Conservation (phyloP, 331 rosid genomes). For the Malus hybrid region DNA sequence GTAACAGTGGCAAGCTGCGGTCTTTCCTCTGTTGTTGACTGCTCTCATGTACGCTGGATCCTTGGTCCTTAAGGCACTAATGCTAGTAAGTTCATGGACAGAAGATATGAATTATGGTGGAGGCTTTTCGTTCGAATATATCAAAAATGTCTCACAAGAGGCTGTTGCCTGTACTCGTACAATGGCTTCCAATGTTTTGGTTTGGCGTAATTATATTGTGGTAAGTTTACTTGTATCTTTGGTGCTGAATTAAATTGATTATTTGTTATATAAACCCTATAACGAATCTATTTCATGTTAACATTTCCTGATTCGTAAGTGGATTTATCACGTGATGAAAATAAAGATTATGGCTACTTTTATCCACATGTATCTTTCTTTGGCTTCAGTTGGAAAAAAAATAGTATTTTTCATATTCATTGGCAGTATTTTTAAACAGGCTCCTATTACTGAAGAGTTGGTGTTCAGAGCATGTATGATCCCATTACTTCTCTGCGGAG, state of each 20-base stretch:
- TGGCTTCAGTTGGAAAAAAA: neutral
- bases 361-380: neutral
- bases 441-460: constrained; percentile 92
- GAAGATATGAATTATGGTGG: constrained; percentile 25
- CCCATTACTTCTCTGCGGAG: constrained; percentile 91
- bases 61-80: constrained; percentile 46
- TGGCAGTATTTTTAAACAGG: constrained; percentile 44
- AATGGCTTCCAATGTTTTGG: constrained; percentile 42
- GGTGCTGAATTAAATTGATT: neutral
- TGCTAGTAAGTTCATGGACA: constrained; percentile 46
- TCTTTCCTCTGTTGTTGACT: constrained; percentile 75
- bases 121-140: constrained; percentile 31
- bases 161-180: constrained; percentile 26
- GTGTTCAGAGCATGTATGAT: constrained; percentile 96
- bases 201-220: constrained; percentile 83
- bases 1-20: constrained; percentile 94
- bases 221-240: constrained; percentile 42
- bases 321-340: neutral
- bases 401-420: neutral
- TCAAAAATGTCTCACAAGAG: constrained; percentile 17
- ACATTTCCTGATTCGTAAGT: neutral
- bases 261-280: neutral
- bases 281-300: neutral
- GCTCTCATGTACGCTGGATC: constrained; percentile 79
- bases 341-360: neutral